phyloP scores from a whole-genome alignment of 2,329 filamentous ascomycete genomes.

The Aulographum hederae region DNA sequence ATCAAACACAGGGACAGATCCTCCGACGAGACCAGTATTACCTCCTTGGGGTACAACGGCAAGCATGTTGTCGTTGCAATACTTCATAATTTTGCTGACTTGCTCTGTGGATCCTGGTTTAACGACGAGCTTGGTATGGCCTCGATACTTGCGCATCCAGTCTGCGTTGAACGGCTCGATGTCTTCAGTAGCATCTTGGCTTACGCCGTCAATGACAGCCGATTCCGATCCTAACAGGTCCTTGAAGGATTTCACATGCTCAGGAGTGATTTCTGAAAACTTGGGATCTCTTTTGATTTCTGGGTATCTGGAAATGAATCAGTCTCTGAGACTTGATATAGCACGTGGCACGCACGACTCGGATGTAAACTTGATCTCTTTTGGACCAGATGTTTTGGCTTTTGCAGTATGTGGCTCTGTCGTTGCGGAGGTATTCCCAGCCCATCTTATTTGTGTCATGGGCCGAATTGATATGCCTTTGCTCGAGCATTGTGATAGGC shows the following conservation, averaged over 20 bases:
- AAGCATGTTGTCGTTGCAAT: conserved; percentile 85
- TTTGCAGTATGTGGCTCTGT: conserved; percentile 20
- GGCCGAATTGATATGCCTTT: too few relatives aligned
- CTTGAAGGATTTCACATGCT: conserved; percentile 73
- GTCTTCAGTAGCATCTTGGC: conserved; percentile 55
- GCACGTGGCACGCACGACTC: conserved; percentile 34
- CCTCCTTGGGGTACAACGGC: conserved; percentile 95
- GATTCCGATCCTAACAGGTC: conserved; percentile 60
- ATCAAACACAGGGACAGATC: conserved; percentile 91
- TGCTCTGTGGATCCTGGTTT: conserved; percentile 73
- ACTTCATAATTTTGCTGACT: conserved; percentile 76
- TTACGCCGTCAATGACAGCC: conserved; percentile 71
- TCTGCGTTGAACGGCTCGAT: conserved; percentile 87
- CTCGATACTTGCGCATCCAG: conserved; percentile 98
- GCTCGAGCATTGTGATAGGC: too few relatives aligned
- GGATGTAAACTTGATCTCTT: conserved; percentile 56
- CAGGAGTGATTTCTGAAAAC: conserved; percentile 53
- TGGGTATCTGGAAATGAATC: conserved; percentile 39
- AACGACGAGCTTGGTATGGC: conserved; percentile 71
- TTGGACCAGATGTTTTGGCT: conserved; percentile 16
- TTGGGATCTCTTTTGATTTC: conserved; percentile 60
- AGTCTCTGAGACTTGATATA: neutral
- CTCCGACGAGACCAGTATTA: conserved; percentile 89
- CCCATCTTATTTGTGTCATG: conserved; percentile 17
- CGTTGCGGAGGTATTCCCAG: conserved; percentile 18